phyloP scores from a whole-genome alignment of 345 rosid species.

The Heritiera fomes region DNA sequence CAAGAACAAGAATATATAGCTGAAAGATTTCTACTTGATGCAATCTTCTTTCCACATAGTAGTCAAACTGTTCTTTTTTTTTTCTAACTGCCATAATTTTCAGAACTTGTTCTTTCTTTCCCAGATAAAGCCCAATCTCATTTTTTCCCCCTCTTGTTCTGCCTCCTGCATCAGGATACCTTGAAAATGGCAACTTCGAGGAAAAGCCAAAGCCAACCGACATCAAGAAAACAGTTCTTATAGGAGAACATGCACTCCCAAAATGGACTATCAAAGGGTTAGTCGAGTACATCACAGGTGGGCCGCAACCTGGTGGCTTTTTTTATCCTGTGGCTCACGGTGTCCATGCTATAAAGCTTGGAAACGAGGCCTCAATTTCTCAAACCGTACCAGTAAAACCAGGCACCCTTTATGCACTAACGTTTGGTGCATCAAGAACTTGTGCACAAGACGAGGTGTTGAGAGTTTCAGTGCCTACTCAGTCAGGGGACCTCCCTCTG shows the following conservation, averaged over 20 bases:
- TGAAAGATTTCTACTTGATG: background rate
- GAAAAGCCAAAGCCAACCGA: slow-evolving; percentile 51
- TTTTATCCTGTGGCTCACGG: slow-evolving; percentile 86
- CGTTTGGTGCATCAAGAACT: slow-evolving; percentile 94
- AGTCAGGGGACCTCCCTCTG: slow-evolving; percentile 80
- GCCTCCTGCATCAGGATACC: slow-evolving; percentile 46
- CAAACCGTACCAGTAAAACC: slow-evolving; percentile 65
- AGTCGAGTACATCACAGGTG: slow-evolving; percentile 91
- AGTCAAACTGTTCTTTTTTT: background rate
- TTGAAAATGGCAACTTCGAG: slow-evolving; percentile 94
- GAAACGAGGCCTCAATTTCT: slow-evolving; percentile 89
- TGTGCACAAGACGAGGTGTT: slow-evolving; percentile 95
- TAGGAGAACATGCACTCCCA: slow-evolving; percentile 65
- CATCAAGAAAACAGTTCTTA: slow-evolving; percentile 70
- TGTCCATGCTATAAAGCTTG: slow-evolving; percentile 89
- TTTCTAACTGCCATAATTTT: too few relatives aligned
- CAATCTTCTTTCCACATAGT: background rate
- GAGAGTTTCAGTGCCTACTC: slow-evolving; percentile 69
- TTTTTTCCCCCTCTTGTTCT: too few relatives aligned
- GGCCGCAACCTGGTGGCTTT: slow-evolving; percentile 97
- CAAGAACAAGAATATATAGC: too few relatives aligned
- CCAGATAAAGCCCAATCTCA: background rate
- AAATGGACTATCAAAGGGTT: slow-evolving; percentile 79
- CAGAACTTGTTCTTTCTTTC: too few relatives aligned
- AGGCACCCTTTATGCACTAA: slow-evolving; percentile 75